Evolutionary conservation across 1,284 basidiomycete genomes (phyloP), one percentile per base, ranked within the genome.

Genomic region (Ceratobasidium sp.): DNA sequence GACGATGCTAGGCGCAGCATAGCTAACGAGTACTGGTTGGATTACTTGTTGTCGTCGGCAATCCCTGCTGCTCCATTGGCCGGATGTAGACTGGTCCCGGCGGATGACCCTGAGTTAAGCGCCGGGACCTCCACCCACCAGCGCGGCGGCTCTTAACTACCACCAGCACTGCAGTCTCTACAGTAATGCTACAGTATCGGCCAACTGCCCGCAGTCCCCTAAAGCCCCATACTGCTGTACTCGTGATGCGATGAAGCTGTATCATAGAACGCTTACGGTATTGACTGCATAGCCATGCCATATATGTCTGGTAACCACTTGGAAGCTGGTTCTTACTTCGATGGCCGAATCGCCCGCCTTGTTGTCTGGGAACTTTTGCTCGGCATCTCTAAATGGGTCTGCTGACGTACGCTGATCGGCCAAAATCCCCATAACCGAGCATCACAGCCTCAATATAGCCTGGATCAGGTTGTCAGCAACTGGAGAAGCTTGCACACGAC

Each of bases 1-100:
- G 73, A 76, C 44, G 73, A 76, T 40, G 73, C 73, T 13, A 76
- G 46, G 67, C 73, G 73, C 73, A 76, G 73, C 73, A 76, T 76
- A 12, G 73, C 61, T 39, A 20, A 58, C 12, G 51, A 53, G 61
- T 67, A n/a, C n/a, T n/a, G 15, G 51, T 53, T 53, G 40, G 42
- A 53, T 51, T 26, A 66, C 20, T 66, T 39, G 60, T 64, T 44
- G 61, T 64, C 49, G 51, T n/a, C 73, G 49, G 51, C 73, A 76
- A 76, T 76, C 73, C 73, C 51, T 10, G 13, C 40, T 18, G 33
- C 53, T 76, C 63, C 73, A 76, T 76, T 76, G 73, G 73, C 49
- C 73, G 73, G 73, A 76, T 76, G 73, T 51, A 40, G 44, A 76
- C 64, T n/a, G 71, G 58, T 63, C 15, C 44, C 44, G 39, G 15